These are phyloP conservation scores for Stemphylium beticola DNA, from an alignment of 2,329 filamentous ascomycete genomes.

Conservation along the genomic window DNA sequence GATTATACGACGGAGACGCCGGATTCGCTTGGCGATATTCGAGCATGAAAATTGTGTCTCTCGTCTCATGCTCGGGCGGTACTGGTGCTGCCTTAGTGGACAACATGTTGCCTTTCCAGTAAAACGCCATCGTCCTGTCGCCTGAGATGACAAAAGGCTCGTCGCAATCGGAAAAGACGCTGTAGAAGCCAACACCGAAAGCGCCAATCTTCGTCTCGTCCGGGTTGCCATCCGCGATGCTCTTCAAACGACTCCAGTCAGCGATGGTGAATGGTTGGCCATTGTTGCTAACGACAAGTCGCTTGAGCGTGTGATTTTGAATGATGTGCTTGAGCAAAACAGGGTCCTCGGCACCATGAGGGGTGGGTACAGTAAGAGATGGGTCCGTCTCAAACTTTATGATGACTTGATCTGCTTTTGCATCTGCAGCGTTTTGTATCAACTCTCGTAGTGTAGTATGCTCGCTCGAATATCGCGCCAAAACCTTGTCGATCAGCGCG, in stretches of 20 bases:
- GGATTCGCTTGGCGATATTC: conserved; percentile 85
- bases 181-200: conserved; percentile 98
- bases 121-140: conserved; percentile 93
- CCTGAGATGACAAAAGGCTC: conserved; percentile 97
- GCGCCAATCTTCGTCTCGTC: conserved; percentile 99
- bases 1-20: conserved; percentile 45
- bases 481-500: conserved; percentile 95
- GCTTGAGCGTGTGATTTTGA: conserved; percentile 81
- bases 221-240: conserved; percentile 98
- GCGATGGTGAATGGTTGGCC: conserved; percentile 85
- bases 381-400: conserved; percentile 93
- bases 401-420: conserved; percentile 84
- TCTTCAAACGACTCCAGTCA: conserved; percentile 91
- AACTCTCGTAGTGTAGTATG: conserved; percentile 88
- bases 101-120: conserved; percentile 98
- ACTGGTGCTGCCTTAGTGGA: conserved; percentile 87
- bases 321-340: conserved; percentile 82
- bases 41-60: conserved; percentile 88
- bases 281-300: conserved; percentile 91
- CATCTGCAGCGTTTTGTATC: conserved; percentile 98
- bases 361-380: conserved; percentile 75
- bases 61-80: conserved; percentile 67
- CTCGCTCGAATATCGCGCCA: conserved; percentile 95
- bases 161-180: conserved; percentile 97
- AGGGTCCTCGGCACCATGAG: conserved; percentile 69